phyloP scores from a whole-genome alignment of 176 grass and related monocot genomes.

The Raddia guianensis region DNA sequence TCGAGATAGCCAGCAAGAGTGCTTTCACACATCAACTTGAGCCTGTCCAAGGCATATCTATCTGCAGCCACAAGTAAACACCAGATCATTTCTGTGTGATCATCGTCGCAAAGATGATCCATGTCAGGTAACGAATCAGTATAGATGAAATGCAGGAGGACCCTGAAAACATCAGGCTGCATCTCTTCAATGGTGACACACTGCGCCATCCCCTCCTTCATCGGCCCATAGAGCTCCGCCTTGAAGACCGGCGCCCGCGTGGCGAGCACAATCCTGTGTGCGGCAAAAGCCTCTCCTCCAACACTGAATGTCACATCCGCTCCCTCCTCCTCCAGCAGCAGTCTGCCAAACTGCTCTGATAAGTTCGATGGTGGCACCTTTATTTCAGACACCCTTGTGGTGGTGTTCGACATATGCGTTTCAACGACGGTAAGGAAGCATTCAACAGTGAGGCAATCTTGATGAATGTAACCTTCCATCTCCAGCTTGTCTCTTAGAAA shows the following conservation, averaged over 20 bases:
- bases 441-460: conserved; percentile 27
- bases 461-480: background rate
- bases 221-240: conserved; percentile 12
- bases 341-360: background rate
- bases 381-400: background rate
- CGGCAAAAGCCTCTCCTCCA: background rate
- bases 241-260: conserved; percentile 40
- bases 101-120: background rate
- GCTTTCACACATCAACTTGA: conserved; percentile 11
- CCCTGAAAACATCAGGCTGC: conserved; percentile 29
- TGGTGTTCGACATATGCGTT: background rate
- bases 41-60: conserved; percentile 23
- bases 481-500: conserved; percentile 1
- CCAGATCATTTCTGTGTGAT: background rate
- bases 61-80: conserved; percentile 34
- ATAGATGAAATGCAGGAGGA: conserved; percentile 44
- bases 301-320: conserved; percentile 40
- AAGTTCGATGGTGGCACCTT: conserved; percentile 4
- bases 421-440: conserved; percentile 9
- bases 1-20: conserved; percentile 17
- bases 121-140: background rate
- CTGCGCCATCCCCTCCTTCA: background rate
- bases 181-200: conserved; percentile 30
- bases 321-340: conserved; percentile 5
- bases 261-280: conserved; percentile 44